Percentiles rank a stretch among this genome's conserved stretches.
Conservation (phyloP, 2,329 filamentous ascomycete genomes). For the Zasmidium citrigriseum region DNA sequence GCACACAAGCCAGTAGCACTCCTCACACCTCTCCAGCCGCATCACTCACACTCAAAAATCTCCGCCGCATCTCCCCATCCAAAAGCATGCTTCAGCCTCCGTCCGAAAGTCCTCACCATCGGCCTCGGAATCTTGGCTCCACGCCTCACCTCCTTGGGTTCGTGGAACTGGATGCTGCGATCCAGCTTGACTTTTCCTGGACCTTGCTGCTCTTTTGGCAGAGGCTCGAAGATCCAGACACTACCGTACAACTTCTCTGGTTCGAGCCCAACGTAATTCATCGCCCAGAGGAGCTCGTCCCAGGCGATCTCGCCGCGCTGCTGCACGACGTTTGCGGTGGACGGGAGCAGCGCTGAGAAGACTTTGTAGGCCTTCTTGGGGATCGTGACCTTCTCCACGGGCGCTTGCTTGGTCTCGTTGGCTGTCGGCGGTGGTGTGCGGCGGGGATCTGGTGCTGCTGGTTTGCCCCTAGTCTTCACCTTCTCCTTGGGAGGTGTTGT, state of each 20-base stretch:
- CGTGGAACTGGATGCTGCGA: constrained; percentile 60
- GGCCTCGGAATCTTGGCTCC: constrained; percentile 52
- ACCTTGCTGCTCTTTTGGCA: constrained; percentile 11
- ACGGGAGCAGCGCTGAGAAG: constrained; percentile 47
- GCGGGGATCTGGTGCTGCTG: constrained; percentile 17
- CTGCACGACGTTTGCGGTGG: constrained; percentile 30
- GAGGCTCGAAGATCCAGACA: constrained; percentile 60
- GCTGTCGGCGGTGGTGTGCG: background rate
- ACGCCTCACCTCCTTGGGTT: constrained; percentile 54
- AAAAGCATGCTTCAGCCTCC: constrained; percentile 47
- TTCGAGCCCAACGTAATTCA: constrained; percentile 52
- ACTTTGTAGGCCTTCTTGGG: constrained; percentile 38
- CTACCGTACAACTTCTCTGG: constrained; percentile 62
- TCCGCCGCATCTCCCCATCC: constrained; percentile 28
- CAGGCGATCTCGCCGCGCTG: constrained; percentile 54
- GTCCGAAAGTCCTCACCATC: constrained; percentile 49
- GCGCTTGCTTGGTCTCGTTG: background rate
- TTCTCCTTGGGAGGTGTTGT: constrained; percentile 20
- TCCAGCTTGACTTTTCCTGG: constrained; percentile 40
- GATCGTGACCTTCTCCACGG: constrained; percentile 14
- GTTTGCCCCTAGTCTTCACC: constrained; percentile 27
- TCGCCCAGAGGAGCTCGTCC: constrained; percentile 56
- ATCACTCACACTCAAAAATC: constrained; percentile 25
- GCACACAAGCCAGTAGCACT: background rate
- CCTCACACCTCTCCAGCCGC: background rate